Evolutionary conservation across 345 rosid species (phyloP).

Genomic region (Eutrema heterophyllum): DNA sequence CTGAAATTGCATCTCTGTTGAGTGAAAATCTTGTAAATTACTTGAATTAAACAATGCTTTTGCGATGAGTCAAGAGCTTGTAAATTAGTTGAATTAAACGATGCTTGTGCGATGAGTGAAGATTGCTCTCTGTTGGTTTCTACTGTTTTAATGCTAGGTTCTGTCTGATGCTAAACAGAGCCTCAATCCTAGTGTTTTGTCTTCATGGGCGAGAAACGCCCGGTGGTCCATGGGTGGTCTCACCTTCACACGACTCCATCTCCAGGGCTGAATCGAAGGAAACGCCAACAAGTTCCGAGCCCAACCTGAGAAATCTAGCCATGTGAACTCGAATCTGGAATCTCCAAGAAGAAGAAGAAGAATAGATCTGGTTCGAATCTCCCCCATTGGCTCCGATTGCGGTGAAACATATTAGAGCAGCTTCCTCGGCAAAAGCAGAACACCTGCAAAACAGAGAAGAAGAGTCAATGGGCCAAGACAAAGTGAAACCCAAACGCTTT

Average conservation of each 20-base stretch:
- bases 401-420: too few relatives aligned
- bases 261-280: constrained; percentile 90
- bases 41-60: background rate
- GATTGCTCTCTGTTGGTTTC: too few relatives aligned
- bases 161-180: too few relatives aligned
- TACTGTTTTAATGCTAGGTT: too few relatives aligned
- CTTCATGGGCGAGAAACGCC: constrained; percentile 81
- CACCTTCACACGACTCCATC: constrained; percentile 75
- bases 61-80: background rate
- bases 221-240: constrained; percentile 99
- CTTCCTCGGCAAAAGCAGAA: too few relatives aligned
- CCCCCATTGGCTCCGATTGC: constrained; percentile 70
- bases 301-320: constrained; percentile 36
- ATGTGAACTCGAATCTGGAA: background rate
- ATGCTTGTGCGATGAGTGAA: too few relatives aligned
- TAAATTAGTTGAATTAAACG: too few relatives aligned
- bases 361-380: constrained; percentile 36
- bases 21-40: background rate
- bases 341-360: background rate
- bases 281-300: constrained; percentile 47
- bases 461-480: too few relatives aligned
- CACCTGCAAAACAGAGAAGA: too few relatives aligned
- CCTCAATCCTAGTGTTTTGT: too few relatives aligned
- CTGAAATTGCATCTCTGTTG: background rate
- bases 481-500: too few relatives aligned